Evolutionary conservation across 2,329 filamentous ascomycete species (phyloP), one percentile per base, ranked within the genome.

Genomic region (Raffaelea arxii): DNA sequence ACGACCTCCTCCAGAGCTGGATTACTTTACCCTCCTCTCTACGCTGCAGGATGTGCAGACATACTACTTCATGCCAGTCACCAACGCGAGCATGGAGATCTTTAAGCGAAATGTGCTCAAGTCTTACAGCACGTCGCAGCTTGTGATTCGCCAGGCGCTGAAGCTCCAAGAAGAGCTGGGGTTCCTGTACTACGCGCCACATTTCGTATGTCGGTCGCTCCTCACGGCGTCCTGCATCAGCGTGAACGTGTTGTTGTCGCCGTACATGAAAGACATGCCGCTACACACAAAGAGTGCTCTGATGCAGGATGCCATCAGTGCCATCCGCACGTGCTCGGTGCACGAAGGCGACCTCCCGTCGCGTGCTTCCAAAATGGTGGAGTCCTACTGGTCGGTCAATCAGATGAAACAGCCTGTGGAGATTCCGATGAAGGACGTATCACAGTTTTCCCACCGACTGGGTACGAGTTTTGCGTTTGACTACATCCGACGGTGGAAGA

Each of bases 1-100:
- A n/a, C n/a, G n/a, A n/a, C n/a, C n/a, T n/a, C n/a, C n/a, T 16
- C 3, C 54, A 72, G 72, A 74, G 35, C 57, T 72, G 21, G 68
- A 72, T 44, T 62, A 66, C 16, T 72, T 76, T 54, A 69, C 71
- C 42, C 59, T 72, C 9, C 57, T 76, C 4, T 63, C 71, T 0
- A 68, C 72, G 1, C 65, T 70, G 21, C 64, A 75, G n/a, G 73
- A 78, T 47, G 65, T 77, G 9, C 73, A 78, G 51, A 59, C 63
- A 2, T 75, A 70, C 58, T 76, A 76, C 60, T 70, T 77, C 53
- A 63, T 68, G 51, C 69, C 69, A 3, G 62, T 65, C 0, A 62
- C 66, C 2, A 63, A 62, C 18, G 61, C 60, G 49, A 63, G 57
- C 51, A 56, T 58, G 2, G 65, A 64, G 36, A 61, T 59, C 12